These are phyloP conservation scores for Rosa rugosa DNA, from an alignment of 306 rosid species.

Conservation along the genomic window DNA sequence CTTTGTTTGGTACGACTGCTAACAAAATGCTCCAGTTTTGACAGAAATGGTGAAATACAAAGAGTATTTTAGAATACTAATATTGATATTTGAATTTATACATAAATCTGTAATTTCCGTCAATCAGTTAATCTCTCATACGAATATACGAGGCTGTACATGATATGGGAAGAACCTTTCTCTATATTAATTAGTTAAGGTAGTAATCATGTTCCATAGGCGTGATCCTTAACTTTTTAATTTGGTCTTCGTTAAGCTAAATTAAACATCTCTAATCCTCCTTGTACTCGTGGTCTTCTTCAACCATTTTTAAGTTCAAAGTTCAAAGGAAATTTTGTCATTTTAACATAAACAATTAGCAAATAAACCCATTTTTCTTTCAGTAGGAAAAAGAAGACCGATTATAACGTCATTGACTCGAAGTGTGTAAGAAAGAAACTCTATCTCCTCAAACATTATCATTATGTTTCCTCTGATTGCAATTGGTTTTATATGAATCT, in stretches of 20 bases:
- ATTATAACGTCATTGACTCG: not conserved
- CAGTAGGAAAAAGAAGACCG: not conserved
- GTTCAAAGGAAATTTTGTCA: not conserved
- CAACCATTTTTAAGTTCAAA: constrained; percentile 14
- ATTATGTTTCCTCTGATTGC: not conserved
- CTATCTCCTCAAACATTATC: not conserved
- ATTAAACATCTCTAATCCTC: not conserved
- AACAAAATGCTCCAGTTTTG: not conserved
- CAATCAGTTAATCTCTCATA: not conserved
- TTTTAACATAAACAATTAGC: not conserved
- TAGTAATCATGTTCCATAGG: not conserved
- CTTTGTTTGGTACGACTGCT: not conserved
- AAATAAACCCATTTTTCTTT: not conserved
- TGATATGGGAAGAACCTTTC: not conserved
- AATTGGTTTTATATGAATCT: not conserved
- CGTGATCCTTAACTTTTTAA: not conserved
- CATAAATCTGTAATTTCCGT: not conserved
- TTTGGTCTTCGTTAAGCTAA: not conserved
- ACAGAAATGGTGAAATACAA: not conserved
- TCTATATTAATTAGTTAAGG: not conserved
- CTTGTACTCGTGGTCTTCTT: no score
- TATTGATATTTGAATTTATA: not conserved
- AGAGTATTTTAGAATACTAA: not conserved
- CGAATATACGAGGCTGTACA: not conserved
- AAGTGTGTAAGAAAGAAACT: not conserved